phyloP scores from a whole-genome alignment of 2,329 filamentous ascomycete species.

The Teratosphaeriaceae sp. region DNA sequence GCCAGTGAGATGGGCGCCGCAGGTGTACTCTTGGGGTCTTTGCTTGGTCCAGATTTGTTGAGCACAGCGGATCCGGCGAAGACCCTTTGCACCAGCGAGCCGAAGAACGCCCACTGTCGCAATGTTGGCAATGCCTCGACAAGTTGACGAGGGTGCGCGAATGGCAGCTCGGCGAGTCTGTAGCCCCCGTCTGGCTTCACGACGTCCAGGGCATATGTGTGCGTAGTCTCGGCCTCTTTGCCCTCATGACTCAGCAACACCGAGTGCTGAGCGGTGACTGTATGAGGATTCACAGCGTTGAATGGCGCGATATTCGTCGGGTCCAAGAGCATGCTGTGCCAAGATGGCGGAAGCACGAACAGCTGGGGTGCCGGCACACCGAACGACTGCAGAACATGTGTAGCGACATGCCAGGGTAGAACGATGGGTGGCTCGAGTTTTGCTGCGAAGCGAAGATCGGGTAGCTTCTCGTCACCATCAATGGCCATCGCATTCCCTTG shows the following conservation, averaged over 20 bases:
- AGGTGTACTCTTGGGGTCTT: too few species aligned
- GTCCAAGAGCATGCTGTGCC: constrained; percentile 18
- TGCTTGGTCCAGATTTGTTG: neutral
- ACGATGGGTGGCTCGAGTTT: constrained; percentile 68
- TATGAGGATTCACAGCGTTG: constrained; percentile 1
- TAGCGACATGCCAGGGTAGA: constrained; percentile 58
- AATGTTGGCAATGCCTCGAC: constrained; percentile 66
- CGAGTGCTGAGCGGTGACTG: constrained; percentile 4
- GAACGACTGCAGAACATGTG: constrained; percentile 55
- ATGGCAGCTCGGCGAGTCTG: constrained; percentile 60
- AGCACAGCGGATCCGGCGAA: too few species aligned
- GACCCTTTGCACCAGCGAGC: constrained; percentile 49
- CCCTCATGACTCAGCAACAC: constrained; percentile 10
- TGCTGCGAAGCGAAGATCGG: constrained; percentile 68
- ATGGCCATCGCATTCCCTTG: constrained; percentile 50
- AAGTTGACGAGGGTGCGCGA: constrained; percentile 71
- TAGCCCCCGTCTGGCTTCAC: constrained; percentile 68
- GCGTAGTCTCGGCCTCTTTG: constrained; percentile 21
- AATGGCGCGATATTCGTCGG: constrained; percentile 3
- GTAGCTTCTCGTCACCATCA: constrained; percentile 48
- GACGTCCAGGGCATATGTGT: constrained; percentile 58
- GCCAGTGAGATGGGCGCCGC: too few species aligned
- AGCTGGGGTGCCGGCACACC: constrained; percentile 48
- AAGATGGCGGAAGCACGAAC: constrained; percentile 10
- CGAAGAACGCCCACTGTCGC: constrained; percentile 68